phyloP scores from a whole-genome alignment of 108 stramenopile genomes.

The Tribonema minus region DNA sequence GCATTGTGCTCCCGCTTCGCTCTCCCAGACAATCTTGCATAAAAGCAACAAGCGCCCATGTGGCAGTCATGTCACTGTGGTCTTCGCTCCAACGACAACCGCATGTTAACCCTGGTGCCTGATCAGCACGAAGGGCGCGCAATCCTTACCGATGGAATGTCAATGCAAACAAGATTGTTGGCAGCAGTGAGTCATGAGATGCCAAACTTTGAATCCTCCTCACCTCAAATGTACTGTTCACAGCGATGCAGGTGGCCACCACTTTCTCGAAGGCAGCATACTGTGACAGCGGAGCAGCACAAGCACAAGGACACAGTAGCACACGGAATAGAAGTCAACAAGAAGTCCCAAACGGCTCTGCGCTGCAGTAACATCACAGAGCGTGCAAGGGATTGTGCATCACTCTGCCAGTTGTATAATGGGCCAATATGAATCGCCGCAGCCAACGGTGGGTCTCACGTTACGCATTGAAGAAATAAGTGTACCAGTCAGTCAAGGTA shows the following conservation, averaged over 20 bases:
- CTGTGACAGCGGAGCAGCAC: background rate
- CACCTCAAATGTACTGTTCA: background rate
- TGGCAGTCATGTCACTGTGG: too few species aligned
- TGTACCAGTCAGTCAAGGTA: too few species aligned
- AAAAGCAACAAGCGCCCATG: too few species aligned
- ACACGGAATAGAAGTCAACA: background rate
- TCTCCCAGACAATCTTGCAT: too few species aligned
- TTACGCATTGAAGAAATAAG: too few species aligned
- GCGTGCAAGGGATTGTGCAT: background rate
- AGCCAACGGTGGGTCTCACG: too few species aligned
- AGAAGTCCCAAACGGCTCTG: background rate
- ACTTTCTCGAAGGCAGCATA: background rate
- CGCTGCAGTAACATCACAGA: background rate
- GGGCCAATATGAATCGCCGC: too few species aligned
- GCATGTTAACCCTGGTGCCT: background rate
- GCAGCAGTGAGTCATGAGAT: too few species aligned
- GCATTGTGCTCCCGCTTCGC: too few species aligned
- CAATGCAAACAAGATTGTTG: too few species aligned
- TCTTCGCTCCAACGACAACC: background rate
- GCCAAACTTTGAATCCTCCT: background rate
- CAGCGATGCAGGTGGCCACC: background rate
- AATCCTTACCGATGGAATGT: too few species aligned
- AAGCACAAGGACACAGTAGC: background rate
- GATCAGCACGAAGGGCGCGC: too few species aligned
- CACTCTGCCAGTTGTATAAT: background rate